phyloP scores from a whole-genome alignment of 2,329 filamentous ascomycete genomes.

The Diplodia sapinea region DNA sequence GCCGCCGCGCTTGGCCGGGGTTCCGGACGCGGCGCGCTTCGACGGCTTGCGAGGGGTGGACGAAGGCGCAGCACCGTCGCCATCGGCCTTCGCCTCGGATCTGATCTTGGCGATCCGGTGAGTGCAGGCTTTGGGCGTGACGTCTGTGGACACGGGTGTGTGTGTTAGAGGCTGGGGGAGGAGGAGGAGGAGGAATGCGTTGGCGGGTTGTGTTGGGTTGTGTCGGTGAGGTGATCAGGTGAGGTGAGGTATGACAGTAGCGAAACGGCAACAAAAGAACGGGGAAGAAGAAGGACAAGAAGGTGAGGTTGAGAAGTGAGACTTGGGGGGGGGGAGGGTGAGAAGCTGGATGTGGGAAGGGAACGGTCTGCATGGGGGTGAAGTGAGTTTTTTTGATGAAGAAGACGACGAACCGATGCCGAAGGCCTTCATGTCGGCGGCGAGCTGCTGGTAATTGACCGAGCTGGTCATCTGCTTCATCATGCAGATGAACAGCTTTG shows the following conservation, averaged over 20 bases:
- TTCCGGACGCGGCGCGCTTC: neutral
- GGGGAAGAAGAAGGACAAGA: neutral
- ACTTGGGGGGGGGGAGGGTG: no score
- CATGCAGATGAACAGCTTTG: neutral
- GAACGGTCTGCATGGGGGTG: no score
- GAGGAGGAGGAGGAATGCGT: no score
- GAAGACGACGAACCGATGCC: constrained; percentile 12
- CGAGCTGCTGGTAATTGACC: constrained; percentile 30
- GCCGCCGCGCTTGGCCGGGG: no score
- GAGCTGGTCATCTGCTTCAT: constrained; percentile 27
- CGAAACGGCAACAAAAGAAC: neutral
- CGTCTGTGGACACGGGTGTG: constrained; percentile 10
- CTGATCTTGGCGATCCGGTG: constrained; percentile 33
- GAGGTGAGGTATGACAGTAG: neutral
- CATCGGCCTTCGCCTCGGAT: constrained; percentile 6
- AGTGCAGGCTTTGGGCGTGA: constrained; percentile 32
- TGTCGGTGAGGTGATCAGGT: neutral
- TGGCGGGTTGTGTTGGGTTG: no score
- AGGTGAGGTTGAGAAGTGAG: no score
- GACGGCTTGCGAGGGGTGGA: neutral
- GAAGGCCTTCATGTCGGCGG: constrained; percentile 32
- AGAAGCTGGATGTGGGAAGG: no score
- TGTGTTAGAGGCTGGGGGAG: no score
- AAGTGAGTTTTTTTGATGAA: no score
- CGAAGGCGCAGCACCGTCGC: no score